These are phyloP conservation scores for Oryza meyeriana DNA, from an alignment of 176 grass and related monocot genomes.

Conservation along the genomic window DNA sequence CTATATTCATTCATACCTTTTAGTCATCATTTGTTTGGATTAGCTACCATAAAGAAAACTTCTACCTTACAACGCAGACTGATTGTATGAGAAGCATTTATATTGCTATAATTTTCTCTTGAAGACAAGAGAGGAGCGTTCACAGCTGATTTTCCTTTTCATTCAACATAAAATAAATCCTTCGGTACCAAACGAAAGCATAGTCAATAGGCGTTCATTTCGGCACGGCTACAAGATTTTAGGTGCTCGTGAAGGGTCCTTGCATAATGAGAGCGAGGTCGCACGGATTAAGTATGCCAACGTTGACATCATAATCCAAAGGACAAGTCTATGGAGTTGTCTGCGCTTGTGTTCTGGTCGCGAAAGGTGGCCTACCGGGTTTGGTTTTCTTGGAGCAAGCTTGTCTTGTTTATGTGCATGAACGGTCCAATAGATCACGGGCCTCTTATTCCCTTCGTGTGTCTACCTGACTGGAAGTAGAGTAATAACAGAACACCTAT, in stretches of 20 bases:
- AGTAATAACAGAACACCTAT: neutral
- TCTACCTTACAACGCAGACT: neutral
- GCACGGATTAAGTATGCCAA: slow-evolving; percentile 16
- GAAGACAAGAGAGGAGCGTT: neutral
- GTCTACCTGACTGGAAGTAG: neutral
- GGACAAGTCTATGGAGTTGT: slow-evolving; percentile 22
- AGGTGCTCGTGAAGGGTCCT: slow-evolving; percentile 32
- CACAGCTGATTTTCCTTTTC: neutral
- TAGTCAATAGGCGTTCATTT: neutral
- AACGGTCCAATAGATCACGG: slow-evolving; percentile 46
- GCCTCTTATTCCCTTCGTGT: neutral
- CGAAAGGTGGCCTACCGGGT: slow-evolving; percentile 22
- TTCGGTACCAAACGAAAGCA: neutral
- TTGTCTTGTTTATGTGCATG: slow-evolving; percentile 29
- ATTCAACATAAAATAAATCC: neutral
- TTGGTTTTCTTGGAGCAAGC: slow-evolving; percentile 17
- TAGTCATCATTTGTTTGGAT: slow-evolving; percentile 32
- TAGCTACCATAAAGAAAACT: slow-evolving; percentile 11
- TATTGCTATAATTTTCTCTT: neutral
- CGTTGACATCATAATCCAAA: slow-evolving; percentile 33
- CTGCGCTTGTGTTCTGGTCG: slow-evolving; percentile 7
- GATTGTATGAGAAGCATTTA: neutral
- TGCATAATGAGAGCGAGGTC: slow-evolving; percentile 23
- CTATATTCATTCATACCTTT: slow-evolving; percentile 19
- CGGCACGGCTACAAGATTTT: slow-evolving; percentile 2